Evolutionary conservation across 768 basidiomycete species (phyloP).

Genomic region (Psilocybe sp.): DNA sequence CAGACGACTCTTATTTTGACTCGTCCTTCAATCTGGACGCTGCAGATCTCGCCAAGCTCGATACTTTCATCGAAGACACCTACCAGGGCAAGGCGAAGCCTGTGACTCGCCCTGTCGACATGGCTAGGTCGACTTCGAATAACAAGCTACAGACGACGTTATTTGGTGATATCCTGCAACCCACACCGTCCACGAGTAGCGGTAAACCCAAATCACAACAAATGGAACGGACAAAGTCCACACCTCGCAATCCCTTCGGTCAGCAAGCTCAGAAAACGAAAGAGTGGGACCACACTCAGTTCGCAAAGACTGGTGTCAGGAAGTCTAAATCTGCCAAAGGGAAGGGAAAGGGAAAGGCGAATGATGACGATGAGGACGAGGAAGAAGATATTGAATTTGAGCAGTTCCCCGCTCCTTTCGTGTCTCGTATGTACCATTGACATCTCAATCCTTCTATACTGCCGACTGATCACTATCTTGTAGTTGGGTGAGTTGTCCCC

Average conservation of each 20-base stretch:
- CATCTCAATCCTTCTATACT: neutral
- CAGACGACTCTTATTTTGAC: constrained; percentile 50
- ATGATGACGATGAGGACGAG: constrained; percentile 48
- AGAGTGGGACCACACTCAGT: constrained; percentile 88
- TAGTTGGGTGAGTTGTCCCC: constrained; percentile 65
- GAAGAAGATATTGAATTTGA: constrained; percentile 70
- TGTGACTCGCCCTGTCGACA: constrained; percentile 38
- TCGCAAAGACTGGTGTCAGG: constrained; percentile 71
- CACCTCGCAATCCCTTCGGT: constrained; percentile 43
- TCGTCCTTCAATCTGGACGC: constrained; percentile 57
- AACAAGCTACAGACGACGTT: constrained; percentile 63
- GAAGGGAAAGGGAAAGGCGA: constrained; percentile 43
- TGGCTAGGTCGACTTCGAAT: constrained; percentile 26
- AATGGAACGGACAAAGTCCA: constrained; percentile 43
- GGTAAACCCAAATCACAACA: constrained; percentile 32
- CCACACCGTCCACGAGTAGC: constrained; percentile 27
- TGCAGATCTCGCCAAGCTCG: constrained; percentile 49
- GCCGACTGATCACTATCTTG: neutral
- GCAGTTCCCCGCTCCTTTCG: constrained; percentile 81
- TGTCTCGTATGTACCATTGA: constrained; percentile 48
- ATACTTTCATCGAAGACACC: constrained; percentile 48
- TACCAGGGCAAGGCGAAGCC: constrained; percentile 38
- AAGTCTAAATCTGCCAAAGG: constrained; percentile 48
- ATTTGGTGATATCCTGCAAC: constrained; percentile 54
- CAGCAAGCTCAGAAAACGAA: constrained; percentile 67